Percentiles rank a stretch among this genome's conserved stretches.
These are phyloP conservation scores for Xylariomycetidae sp. DNA, from an alignment of 2,329 filamentous ascomycete species.

Conservation along the genomic window DNA sequence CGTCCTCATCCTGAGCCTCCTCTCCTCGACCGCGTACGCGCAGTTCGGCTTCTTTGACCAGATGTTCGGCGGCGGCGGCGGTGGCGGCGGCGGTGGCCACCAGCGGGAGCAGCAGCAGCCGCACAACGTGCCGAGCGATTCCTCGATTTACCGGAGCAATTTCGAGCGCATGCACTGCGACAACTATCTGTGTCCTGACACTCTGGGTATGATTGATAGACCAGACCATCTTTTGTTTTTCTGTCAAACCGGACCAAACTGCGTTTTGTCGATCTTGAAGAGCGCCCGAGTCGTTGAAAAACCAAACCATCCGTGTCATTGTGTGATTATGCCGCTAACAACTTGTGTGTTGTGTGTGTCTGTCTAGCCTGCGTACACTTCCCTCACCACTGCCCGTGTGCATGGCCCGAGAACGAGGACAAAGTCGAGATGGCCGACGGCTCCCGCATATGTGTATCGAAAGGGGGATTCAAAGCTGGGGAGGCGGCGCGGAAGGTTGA, in stretches of 20 bases:
- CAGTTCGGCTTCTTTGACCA: constrained; percentile 99
- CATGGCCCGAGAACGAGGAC: constrained; percentile 71
- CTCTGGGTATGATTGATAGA: constrained; percentile 46
- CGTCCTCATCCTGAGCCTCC: constrained; percentile 52
- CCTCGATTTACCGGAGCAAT: constrained; percentile 59
- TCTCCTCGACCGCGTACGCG: constrained; percentile 57
- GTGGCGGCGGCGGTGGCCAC: constrained; percentile 32
- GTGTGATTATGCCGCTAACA: no score
- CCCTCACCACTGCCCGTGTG: constrained; percentile 94
- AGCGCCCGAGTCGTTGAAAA: no score
- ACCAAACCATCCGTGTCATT: no score
- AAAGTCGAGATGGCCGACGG: constrained; percentile 73
- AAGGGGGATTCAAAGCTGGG: constrained; percentile 67
- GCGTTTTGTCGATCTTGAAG: no score
- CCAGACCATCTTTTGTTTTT: no score
- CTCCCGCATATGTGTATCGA: constrained; percentile 67
- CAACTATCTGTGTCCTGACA: constrained; percentile 92
- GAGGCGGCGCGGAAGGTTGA: constrained; percentile 74
- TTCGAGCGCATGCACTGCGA: constrained; percentile 68
- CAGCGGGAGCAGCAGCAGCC: constrained; percentile 56
- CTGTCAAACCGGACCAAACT: no score
- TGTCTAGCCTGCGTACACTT: constrained; percentile 81
- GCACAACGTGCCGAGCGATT: constrained; percentile 82
- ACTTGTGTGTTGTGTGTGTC: no score
- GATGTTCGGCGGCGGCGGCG: constrained; percentile 73